Conservation (phyloP, 2,329 filamentous ascomycete genomes). For the Aspergillus udagawae region DNA sequence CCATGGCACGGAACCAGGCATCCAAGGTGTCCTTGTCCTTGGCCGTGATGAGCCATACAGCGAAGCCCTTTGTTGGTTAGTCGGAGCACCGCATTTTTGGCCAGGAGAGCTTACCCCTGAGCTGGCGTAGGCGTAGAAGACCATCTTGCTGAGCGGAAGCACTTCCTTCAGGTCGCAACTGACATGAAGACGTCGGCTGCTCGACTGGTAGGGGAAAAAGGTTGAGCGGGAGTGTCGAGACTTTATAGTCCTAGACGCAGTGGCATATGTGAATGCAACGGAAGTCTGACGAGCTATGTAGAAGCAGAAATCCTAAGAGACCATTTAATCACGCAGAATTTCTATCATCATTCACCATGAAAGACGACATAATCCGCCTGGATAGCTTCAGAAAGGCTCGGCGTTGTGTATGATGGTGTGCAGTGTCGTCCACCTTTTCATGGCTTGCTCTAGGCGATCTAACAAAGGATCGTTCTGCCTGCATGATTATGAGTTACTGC, state of each 20-base stretch:
- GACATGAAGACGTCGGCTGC: neutral
- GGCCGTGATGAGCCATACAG: neutral
- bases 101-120: neutral
- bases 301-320: neutral
- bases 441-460: neutral
- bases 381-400: neutral
- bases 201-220: neutral
- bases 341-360: neutral
- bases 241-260: neutral
- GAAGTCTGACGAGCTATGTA: neutral
- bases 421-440: neutral
- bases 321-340: neutral
- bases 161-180: neutral
- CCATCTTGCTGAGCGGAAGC: neutral
- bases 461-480: neutral
- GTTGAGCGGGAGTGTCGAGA: neutral
- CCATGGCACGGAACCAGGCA: neutral
- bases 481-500: too few species aligned
- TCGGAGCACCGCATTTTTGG: neutral
- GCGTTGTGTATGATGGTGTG: neutral
- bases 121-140: neutral
- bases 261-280: neutral
- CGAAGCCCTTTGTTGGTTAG: neutral
- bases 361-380: neutral
- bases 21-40: neutral